phyloP scores from a whole-genome alignment of 345 rosid genomes.

The Citrus unshiu region DNA sequence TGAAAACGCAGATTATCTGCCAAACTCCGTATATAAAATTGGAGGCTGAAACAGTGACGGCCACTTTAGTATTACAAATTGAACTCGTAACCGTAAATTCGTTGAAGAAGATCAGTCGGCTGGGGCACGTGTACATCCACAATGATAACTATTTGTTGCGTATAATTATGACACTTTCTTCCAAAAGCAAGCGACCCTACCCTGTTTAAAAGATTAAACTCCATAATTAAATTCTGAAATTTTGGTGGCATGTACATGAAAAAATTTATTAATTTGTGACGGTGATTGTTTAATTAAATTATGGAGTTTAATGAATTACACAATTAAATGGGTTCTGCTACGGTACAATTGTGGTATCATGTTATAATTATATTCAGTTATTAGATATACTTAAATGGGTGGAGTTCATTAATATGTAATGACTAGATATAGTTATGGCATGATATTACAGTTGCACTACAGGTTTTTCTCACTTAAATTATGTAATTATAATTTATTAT shows the following conservation, averaged over 20 bases:
- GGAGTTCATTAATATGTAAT: rapidly evolving
- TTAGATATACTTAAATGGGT: no score
- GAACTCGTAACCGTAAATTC: background rate
- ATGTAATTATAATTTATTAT: no score
- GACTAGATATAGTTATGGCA: rapidly evolving
- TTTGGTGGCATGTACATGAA: background rate
- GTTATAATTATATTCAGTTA: rapidly evolving
- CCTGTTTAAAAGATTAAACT: background rate
- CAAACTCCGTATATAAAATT: no score
- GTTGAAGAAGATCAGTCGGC: background rate
- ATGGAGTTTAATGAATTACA: no score
- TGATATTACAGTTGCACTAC: rapidly evolving
- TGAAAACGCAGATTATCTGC: no score
- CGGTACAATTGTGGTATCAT: no score
- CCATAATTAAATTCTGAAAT: no score
- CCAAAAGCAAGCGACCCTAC: background rate
- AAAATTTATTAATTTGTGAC: no score
- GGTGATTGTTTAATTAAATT: no score
- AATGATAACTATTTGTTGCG: background rate
- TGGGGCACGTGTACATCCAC: background rate
- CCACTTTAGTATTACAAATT: background rate
- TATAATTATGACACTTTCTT: background rate
- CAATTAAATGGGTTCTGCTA: no score
- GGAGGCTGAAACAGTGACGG: background rate
- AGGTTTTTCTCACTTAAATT: no score